Evolutionary conservation across 1,139 yeast species (phyloP).

Genomic region (Geotrichum citri-aurantii): DNA sequence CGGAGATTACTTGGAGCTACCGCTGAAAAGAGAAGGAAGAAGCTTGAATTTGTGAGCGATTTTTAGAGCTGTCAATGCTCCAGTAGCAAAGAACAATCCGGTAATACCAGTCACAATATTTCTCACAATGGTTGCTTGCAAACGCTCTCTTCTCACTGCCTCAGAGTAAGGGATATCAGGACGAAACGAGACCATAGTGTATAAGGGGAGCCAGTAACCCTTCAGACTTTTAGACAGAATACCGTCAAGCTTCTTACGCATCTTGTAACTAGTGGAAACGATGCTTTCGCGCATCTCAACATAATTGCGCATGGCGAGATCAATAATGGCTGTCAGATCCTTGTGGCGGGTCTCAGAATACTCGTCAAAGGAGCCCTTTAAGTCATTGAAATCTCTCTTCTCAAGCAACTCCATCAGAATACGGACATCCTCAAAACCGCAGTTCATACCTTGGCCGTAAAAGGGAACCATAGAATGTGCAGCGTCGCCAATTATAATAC

Average conservation of each 20-base stretch:
- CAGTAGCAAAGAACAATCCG: conserved; percentile 8
- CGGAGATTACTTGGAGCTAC: not conserved
- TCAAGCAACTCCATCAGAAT: conserved; percentile 56
- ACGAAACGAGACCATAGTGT: conserved; percentile 88
- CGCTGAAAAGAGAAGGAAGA: conserved; percentile 7
- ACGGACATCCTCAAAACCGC: conserved; percentile 88
- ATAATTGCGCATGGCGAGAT: conserved; percentile 75
- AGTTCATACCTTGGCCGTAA: conserved; percentile 95
- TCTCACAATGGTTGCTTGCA: conserved; percentile 35
- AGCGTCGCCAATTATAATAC: conserved; percentile 80
- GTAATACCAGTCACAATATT: conserved; percentile 16
- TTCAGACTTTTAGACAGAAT: conserved; percentile 51
- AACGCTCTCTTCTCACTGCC: conserved; percentile 56
- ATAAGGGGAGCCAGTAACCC: conserved; percentile 75
- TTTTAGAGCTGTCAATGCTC: conserved; percentile 3
- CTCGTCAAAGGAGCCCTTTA: conserved; percentile 47
- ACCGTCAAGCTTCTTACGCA: conserved; percentile 65
- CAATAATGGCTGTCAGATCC: conserved; percentile 69
- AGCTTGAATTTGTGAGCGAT: conserved; percentile 14
- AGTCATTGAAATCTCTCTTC: conserved; percentile 37
- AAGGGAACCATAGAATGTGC: conserved; percentile 97
- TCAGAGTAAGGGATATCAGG: conserved; percentile 72
- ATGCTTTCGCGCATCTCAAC: conserved; percentile 86
- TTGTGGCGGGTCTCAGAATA: conserved; percentile 55
- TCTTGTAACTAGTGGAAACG: conserved; percentile 52